Evolutionary conservation across 2,329 filamentous ascomycete genomes (phyloP).

Genomic region (Fusarium setosum): DNA sequence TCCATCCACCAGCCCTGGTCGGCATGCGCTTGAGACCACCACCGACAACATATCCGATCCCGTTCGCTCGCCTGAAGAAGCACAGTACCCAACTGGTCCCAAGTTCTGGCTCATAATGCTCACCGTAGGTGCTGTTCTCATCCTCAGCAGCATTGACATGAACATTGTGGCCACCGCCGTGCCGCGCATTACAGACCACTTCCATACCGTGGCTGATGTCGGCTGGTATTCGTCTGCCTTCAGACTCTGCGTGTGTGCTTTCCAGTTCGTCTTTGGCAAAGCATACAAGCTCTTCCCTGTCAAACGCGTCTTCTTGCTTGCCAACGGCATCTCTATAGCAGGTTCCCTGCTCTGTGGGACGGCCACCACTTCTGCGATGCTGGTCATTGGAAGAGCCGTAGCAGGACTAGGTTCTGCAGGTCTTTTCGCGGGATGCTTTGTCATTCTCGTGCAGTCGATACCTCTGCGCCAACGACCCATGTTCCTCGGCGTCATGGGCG

Average conservation of each 20-base stretch:
- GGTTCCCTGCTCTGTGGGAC: constrained; percentile 58
- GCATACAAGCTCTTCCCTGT: constrained; percentile 18
- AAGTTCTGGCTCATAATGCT: constrained; percentile 18
- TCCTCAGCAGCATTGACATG: constrained; percentile 36
- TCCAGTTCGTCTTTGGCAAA: constrained; percentile 40
- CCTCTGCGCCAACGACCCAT: constrained; percentile 2
- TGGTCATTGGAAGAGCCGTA: constrained; percentile 59
- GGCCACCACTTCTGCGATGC: constrained; percentile 52
- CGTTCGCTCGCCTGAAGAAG: fast-evolving
- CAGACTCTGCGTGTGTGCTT: constrained; percentile 54
- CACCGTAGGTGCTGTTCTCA: background rate
- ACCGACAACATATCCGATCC: fast-evolving
- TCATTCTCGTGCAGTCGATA: background rate
- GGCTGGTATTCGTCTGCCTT: constrained; percentile 45
- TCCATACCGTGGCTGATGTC: constrained; percentile 36
- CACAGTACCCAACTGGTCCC: background rate
- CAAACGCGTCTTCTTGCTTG: constrained; percentile 50
- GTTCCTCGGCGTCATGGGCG: constrained; percentile 18
- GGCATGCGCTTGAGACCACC: too few species aligned
- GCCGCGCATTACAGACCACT: constrained; percentile 43
- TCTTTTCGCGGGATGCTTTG: constrained; percentile 50
- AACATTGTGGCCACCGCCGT: constrained; percentile 39
- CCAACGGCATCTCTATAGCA: constrained; percentile 55
- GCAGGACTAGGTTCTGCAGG: constrained; percentile 57
- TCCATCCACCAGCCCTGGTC: too few species aligned